Percentiles rank a stretch among this genome's conserved stretches.
Conservation (phyloP, 306 rosid genomes). For the Benincasa hispida region DNA sequence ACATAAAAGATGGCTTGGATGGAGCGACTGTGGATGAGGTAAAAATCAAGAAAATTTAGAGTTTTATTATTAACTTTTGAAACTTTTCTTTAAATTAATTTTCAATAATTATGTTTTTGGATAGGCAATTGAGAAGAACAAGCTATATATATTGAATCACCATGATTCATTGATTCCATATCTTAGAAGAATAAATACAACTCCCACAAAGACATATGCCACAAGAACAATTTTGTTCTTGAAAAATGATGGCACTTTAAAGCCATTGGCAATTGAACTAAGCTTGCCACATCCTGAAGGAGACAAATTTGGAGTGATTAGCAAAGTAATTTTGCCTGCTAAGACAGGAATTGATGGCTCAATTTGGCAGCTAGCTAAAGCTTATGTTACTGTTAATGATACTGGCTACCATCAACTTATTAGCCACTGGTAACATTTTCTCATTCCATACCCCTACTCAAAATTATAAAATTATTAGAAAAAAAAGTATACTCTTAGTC, state of each 20-base stretch:
- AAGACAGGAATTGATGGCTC: constrained; percentile 38
- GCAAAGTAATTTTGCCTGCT: constrained; percentile 45
- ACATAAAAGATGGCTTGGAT: constrained; percentile 37
- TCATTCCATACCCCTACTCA: background rate
- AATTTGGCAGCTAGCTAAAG: constrained; percentile 73
- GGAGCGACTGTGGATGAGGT: constrained; percentile 61
- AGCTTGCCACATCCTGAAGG: constrained; percentile 56
- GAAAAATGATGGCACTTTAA: constrained; percentile 48
- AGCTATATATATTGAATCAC: constrained; percentile 49
- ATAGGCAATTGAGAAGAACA: constrained; percentile 45
- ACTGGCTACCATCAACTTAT: constrained; percentile 67
- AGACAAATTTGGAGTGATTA: constrained; percentile 39
- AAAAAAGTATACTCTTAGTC: too few species aligned
- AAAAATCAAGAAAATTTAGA: background rate
- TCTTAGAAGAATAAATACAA: constrained; percentile 46
- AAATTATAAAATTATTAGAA: too few species aligned
- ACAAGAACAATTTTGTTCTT: constrained; percentile 59
- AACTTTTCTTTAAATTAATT: background rate
- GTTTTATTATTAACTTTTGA: background rate
- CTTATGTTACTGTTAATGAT: constrained; percentile 54
- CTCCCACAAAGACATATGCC: constrained; percentile 57
- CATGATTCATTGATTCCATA: constrained; percentile 63
- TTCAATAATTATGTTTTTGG: too few species aligned
- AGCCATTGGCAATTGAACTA: constrained; percentile 66
- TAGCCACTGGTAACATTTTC: constrained; percentile 52